phyloP scores from a whole-genome alignment of 352 stramenopile genomes.

The Globisporangium spinosum region DNA sequence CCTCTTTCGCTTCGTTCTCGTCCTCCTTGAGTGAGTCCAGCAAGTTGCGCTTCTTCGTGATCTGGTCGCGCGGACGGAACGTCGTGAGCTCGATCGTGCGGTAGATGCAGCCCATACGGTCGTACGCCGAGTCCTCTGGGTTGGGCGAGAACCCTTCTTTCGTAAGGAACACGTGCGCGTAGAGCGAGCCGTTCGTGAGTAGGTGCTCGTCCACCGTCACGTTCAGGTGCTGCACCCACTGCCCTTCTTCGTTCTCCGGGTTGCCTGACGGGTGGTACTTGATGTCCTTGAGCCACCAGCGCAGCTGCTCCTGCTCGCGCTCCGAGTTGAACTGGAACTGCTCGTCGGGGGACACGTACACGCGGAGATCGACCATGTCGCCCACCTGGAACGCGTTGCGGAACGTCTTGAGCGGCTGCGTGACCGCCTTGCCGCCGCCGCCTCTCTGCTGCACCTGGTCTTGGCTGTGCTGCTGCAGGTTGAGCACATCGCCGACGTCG shows the following conservation, averaged over 20 bases:
- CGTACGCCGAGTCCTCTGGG: conserved; percentile 53
- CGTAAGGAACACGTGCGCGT: conserved; percentile 84
- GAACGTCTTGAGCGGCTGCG: conserved; percentile 24
- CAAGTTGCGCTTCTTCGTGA: conserved; percentile 79
- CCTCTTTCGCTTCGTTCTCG: conserved; percentile 14
- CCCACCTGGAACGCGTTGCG: conserved; percentile 57
- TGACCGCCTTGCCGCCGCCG: conserved; percentile 6
- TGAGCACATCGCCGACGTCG: conserved; percentile 9
- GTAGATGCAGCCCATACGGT: conserved; percentile 50
- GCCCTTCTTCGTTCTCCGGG: conserved; percentile 39
- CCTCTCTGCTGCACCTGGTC: background rate
- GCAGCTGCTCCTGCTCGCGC: conserved; percentile 53
- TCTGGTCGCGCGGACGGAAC: conserved; percentile 72
- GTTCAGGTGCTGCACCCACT: conserved; percentile 55
- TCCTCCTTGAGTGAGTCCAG: conserved; percentile 28
- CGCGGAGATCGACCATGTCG: conserved; percentile 49
- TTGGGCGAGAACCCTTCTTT: conserved; percentile 71
- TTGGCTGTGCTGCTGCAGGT: conserved; percentile 15
- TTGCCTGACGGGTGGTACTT: conserved; percentile 52
- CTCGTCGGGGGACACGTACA: conserved; percentile 57
- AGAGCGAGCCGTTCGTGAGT: conserved; percentile 73
- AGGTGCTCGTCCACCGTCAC: conserved; percentile 67
- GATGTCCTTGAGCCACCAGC: conserved; percentile 53
- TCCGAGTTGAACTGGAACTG: conserved; percentile 49
- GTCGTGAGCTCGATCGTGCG: conserved; percentile 58